Evolutionary conservation across 2,329 filamentous ascomycete genomes (phyloP), one percentile per base, ranked within the genome.

Genomic region (Chaetomiaceae sp.): DNA sequence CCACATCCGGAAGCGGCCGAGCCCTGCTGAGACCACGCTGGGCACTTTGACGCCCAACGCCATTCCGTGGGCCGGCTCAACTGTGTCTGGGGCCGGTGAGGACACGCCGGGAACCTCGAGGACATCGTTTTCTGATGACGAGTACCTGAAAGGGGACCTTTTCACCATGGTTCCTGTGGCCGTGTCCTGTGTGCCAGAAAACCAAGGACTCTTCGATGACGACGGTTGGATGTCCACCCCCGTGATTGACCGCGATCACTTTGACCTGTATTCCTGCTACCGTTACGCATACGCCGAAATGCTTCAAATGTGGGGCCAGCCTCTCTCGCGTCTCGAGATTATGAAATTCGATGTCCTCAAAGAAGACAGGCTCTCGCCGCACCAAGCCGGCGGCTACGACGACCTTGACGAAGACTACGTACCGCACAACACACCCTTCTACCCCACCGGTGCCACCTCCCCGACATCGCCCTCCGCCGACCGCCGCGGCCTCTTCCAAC

Each of bases 291-390:
- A 87, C 59, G 82, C 83, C n/a, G 81, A 85, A 65, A 76, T 86
- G 66, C 72, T 87, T 3, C 82, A 83, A 57, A 78, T 81, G 67
- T 86, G 83, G 83, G 72, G 74, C 2, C 76, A 82, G 50, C 81
- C 81, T 0, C 67, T 86, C 4, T 74, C 79, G 27, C 73, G 82
- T 16, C 73, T 86, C 1, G 83, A 87, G 62, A 77, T 87, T 23
- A 74, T 86, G 67, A 86, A 87, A 61, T 86, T 86, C 61, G 85
- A 85, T 55, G 75, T 80, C 4, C 68, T 86, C 34, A 77, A 77
- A 48, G 76, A 78, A 21, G 72, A 75, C 42, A 64, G 63, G 17
- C 55, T 45, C 16, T 38, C 55, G 4, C 33, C 21, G 23, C 30
- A 10, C n/a, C 4, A 16, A 25, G 50, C 55, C 4, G 65, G 68